Percentiles rank a stretch among this genome's conserved stretches.
Conservation (phyloP, 768 basidiomycete genomes). For the Mycena indigotica region DNA sequence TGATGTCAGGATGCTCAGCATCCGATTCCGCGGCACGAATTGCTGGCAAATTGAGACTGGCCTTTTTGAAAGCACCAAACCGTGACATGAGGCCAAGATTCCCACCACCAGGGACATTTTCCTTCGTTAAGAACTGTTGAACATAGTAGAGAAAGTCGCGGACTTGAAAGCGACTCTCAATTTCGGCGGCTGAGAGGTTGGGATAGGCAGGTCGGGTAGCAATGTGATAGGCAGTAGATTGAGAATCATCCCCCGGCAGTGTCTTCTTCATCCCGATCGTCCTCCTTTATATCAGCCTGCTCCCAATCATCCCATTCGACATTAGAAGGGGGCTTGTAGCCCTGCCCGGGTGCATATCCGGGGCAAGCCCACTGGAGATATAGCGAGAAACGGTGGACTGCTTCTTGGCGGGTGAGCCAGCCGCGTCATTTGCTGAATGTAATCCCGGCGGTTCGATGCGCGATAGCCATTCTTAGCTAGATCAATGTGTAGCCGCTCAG, state of each 20-base stretch:
- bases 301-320: too few relatives aligned
- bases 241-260: too few relatives aligned
- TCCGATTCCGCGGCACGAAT: not conserved
- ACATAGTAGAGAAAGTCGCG: not conserved
- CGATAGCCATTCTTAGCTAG: not conserved
- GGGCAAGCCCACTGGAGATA: not conserved
- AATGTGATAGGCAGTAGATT: not conserved
- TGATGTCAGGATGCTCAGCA: not conserved
- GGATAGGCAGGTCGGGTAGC: not conserved
- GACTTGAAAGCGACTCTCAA: not conserved
- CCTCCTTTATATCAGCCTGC: too few relatives aligned
- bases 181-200: not conserved
- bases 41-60: not conserved
- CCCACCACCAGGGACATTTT: not conserved
- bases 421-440: not conserved
- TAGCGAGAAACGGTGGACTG: not conserved
- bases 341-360: not conserved
- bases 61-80: not conserved
- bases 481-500: not conserved
- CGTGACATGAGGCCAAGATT: not conserved
- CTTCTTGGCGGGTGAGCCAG: not conserved
- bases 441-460: conserved; percentile 29
- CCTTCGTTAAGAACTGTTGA: not conserved
- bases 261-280: too few relatives aligned
- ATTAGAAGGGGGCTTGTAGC: too few relatives aligned